phyloP scores from a whole-genome alignment of 1,139 yeast genomes.

The Kurtzmaniella quercitrusa region DNA sequence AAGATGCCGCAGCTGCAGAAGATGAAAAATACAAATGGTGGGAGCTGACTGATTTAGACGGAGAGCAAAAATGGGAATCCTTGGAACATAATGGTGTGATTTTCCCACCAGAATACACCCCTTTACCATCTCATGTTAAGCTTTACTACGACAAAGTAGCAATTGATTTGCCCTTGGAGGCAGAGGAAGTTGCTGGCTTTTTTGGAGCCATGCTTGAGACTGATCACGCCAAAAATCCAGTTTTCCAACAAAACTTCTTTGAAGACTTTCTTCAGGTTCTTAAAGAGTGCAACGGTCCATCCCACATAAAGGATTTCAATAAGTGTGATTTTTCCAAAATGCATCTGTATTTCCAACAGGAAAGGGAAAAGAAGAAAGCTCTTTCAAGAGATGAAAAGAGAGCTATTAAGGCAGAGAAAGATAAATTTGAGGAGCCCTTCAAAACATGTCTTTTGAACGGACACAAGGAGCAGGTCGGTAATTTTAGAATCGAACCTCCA shows the following conservation, averaged over 20 bases:
- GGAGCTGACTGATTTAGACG: slow-evolving; percentile 70
- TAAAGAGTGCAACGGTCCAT: slow-evolving; percentile 59
- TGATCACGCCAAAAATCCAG: slow-evolving; percentile 85
- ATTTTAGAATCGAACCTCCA: slow-evolving; percentile 93
- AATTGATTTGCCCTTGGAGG: slow-evolving; percentile 68
- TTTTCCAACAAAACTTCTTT: slow-evolving; percentile 83
- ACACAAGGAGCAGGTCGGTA: slow-evolving; percentile 87
- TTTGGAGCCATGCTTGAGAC: slow-evolving; percentile 85
- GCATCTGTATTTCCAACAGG: slow-evolving; percentile 64
- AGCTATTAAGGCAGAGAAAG: slow-evolving; percentile 65
- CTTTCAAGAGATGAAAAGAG: slow-evolving; percentile 72
- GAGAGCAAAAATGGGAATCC: slow-evolving; percentile 79
- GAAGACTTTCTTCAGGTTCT: slow-evolving; percentile 69
- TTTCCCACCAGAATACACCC: slow-evolving; percentile 90
- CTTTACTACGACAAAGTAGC: slow-evolving; percentile 73
- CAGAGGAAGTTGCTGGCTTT: slow-evolving; percentile 97
- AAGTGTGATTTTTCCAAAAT: slow-evolving; percentile 80
- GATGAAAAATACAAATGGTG: slow-evolving; percentile 77
- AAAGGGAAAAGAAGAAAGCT: slow-evolving; percentile 69
- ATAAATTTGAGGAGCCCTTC: slow-evolving; percentile 72
- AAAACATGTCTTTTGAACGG: slow-evolving; percentile 82
- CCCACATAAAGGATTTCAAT: slow-evolving; percentile 54
- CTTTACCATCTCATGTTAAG: slow-evolving; percentile 77
- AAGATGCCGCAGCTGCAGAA: slow-evolving; percentile 48
- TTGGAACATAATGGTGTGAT: slow-evolving; percentile 87